Evolutionary conservation across 192 early-diverging fungal genomes (phyloP).

Genomic region (Coemansia sp.): DNA sequence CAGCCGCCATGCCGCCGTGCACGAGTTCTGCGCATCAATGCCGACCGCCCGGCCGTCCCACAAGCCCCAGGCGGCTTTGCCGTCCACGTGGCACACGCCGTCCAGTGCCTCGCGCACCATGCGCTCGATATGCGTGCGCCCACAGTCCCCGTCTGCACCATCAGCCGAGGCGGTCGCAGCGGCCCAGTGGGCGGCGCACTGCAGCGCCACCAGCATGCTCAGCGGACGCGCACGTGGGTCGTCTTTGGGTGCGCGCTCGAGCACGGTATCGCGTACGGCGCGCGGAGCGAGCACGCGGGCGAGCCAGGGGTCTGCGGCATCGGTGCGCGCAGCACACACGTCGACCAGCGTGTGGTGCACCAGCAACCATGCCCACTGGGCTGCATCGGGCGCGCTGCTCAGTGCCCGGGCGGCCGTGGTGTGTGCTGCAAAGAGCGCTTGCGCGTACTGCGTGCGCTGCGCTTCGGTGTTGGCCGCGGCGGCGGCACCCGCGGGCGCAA

Average conservation of each 20-base stretch:
- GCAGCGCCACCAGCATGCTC: slow-evolving; percentile 38
- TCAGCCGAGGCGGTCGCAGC: too few relatives aligned
- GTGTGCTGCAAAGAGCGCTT: slow-evolving; percentile 12
- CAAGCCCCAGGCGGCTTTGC: slow-evolving; percentile 15
- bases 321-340: slow-evolving; percentile 23
- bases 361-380: slow-evolving; percentile 31
- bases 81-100: slow-evolving; percentile 34
- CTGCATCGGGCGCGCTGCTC: background rate
- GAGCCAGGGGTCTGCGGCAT: slow-evolving; percentile 33
- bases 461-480: slow-evolving; percentile 36
- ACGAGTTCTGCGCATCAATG: slow-evolving; percentile 20
- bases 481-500: slow-evolving; percentile 25
- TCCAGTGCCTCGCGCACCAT: slow-evolving; percentile 11
- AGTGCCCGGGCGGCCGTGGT: slow-evolving; percentile 6
- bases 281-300: slow-evolving; percentile 24
- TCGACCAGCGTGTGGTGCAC: slow-evolving; percentile 42
- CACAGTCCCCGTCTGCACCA: background rate
- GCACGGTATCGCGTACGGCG: slow-evolving; percentile 9
- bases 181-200: slow-evolving; percentile 41
- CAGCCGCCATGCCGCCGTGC: slow-evolving; percentile 35
- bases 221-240: slow-evolving; percentile 12
- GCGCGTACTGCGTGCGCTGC: slow-evolving; percentile 23
- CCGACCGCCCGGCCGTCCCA: slow-evolving; percentile 46
- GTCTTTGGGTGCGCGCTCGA: too few relatives aligned
- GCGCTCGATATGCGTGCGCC: background rate